phyloP scores from a whole-genome alignment of 2,329 filamentous ascomycete genomes.

The Conoideocrella luteorostrata region DNA sequence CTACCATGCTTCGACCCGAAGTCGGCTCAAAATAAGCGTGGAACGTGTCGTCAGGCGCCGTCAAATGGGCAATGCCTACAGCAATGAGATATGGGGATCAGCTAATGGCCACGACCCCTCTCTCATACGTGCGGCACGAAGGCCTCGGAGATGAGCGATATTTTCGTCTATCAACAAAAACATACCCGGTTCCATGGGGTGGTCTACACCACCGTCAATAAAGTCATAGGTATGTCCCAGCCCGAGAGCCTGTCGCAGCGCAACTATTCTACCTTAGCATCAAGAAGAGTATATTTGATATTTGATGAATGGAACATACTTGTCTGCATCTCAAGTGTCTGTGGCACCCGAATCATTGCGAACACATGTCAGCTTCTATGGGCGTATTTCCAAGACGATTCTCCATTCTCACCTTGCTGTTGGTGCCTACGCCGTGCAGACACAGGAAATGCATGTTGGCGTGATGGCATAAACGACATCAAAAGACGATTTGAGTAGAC shows the following conservation, averaged over 20 bases:
- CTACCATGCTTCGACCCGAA: background rate
- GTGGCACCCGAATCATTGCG: background rate
- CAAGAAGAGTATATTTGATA: background rate
- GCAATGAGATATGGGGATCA: background rate
- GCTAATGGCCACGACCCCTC: background rate
- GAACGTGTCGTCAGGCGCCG: background rate
- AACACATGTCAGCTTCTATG: background rate
- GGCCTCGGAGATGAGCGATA: background rate
- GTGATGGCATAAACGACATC: too few relatives aligned
- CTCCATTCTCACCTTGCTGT: background rate
- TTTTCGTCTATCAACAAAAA: too few relatives aligned
- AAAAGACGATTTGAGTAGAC: too few relatives aligned
- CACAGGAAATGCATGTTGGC: background rate
- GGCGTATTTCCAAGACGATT: background rate
- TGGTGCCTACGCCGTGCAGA: background rate
- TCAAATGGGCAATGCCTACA: background rate
- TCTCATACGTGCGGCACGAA: background rate
- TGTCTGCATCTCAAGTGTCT: background rate
- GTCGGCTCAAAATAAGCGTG: background rate
- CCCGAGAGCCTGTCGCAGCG: background rate
- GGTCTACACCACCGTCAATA: background rate
- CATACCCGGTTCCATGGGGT: background rate
- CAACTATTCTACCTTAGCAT: background rate
- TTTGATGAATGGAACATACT: background rate
- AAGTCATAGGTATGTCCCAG: background rate